Evolutionary conservation across 2,329 filamentous ascomycete genomes (phyloP), one percentile per base, ranked within the genome.

Genomic region (Purpureocillium takamizusanense): DNA sequence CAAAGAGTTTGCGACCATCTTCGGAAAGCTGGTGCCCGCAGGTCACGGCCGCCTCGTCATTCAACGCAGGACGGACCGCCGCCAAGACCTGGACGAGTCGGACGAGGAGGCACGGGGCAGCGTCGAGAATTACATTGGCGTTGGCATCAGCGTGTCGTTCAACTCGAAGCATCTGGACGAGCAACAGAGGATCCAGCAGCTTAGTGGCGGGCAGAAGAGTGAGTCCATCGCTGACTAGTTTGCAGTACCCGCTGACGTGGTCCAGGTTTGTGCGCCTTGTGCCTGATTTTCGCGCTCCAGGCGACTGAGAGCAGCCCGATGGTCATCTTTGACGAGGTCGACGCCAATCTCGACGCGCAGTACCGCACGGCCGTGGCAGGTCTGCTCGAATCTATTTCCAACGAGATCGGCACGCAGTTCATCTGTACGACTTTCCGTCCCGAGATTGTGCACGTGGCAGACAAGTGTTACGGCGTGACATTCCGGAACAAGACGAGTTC

Each of bases 391-490:
- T 81, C 80, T 39, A 88, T 87, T 46, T 86, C 81, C 12, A 67
- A 73, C 42, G 76, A 80, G 48, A 74, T 72, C 12, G 72, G 74
- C 44, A 80, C 74, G 36, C 74, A 98, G 60, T 98, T 98, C 58
- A 98, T 98, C 61, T 97, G 92, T 72, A 98, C 92, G 4, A 98
- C 92, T 3, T 98, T 98, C 77, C 75, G 92, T 41, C 92, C 92
- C 1, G 92, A 98, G 65, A 95, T 98, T 73, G 76, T 98, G 46
- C 78, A 84, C 44, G 87, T 97, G 15, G 92, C 92, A 3, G 89
- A 97, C 67, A 94, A 95, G 67, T 95, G 90, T 64, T 98, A 98
- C 60, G 92, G 92, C 44, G 92, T 98, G 37, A 87, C 86, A 37
- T 97, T 90, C 63, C 77, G 79, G 48, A 90, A 89, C 62, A 97